Conservation (phyloP, 345 rosid species). For the Linum usitatissimum region DNA sequence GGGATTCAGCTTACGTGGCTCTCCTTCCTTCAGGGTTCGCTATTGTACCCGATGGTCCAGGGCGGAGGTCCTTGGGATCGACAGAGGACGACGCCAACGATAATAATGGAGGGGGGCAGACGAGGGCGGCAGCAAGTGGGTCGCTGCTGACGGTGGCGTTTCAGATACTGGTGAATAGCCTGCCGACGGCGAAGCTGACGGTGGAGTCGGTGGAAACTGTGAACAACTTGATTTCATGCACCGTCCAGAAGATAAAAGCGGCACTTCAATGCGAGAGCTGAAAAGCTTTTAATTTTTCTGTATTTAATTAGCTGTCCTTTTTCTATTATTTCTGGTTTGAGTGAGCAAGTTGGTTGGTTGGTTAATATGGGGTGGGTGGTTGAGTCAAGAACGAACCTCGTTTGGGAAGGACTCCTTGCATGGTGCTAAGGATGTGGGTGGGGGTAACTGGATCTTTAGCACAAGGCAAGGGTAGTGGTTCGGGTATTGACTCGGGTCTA, state of each 20-base stretch:
- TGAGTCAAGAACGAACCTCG: conserved; percentile 99
- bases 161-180: conserved; percentile 87
- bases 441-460: conserved; percentile 15
- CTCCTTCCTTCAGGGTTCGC: conserved; percentile 90
- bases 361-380: conserved; percentile 12
- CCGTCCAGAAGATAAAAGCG: conserved; percentile 82
- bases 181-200: conserved; percentile 87
- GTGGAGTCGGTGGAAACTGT: conserved; percentile 97
- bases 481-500: conserved; percentile 99
- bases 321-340: not conserved
- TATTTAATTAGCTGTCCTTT: not conserved
- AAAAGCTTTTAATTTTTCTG: conserved; percentile 1
- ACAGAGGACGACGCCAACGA: conserved; percentile 18
- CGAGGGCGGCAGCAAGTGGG: conserved; percentile 50
- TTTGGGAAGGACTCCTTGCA: conserved; percentile 48
- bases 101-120: conserved; percentile 10
- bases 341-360: not conserved
- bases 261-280: conserved; percentile 71
- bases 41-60: conserved; percentile 58
- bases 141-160: conserved; percentile 92
- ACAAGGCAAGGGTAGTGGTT: conserved; percentile 86
- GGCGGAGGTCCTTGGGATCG: conserved; percentile 15
- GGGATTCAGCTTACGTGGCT: conserved; percentile 90
- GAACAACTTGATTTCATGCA: conserved; percentile 81
- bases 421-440: conserved; percentile 22